Evolutionary conservation across 1,139 yeast genomes (phyloP).

Genomic region (Yamadazyma kanchanaburiensis): DNA sequence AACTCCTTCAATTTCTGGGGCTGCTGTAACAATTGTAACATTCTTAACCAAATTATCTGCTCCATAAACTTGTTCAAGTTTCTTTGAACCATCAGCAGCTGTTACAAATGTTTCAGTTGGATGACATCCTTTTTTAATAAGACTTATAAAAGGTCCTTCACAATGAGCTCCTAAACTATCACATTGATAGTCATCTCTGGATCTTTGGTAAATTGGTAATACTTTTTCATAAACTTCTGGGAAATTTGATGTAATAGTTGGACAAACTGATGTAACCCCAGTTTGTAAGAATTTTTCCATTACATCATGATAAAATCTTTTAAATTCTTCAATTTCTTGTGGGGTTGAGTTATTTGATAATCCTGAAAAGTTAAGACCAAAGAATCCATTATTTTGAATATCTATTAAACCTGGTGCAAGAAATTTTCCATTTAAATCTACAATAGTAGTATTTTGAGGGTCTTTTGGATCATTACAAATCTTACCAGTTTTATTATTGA

Average conservation of each 20-base stretch:
- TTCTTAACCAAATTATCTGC: constrained; percentile 37
- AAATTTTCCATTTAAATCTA: constrained; percentile 48
- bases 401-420: constrained; percentile 62
- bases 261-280: constrained; percentile 61
- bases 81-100: constrained; percentile 37
- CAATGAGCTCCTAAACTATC: constrained; percentile 64
- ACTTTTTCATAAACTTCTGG: constrained; percentile 52
- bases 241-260: constrained; percentile 57
- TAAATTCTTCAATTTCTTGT: constrained; percentile 29
- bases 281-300: constrained; percentile 49
- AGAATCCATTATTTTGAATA: constrained; percentile 61
- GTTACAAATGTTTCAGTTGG: constrained; percentile 54
- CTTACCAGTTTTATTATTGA: constrained; percentile 42
- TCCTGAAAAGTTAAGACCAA: constrained; percentile 55
- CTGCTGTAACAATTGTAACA: constrained; percentile 56
- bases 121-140: constrained; percentile 60
- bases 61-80: constrained; percentile 43
- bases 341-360: constrained; percentile 32
- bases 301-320: constrained; percentile 37
- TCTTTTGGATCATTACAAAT: constrained; percentile 27
- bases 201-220: constrained; percentile 42
- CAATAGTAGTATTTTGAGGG: constrained; percentile 18
- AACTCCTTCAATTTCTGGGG: constrained; percentile 59
- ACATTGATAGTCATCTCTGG: constrained; percentile 33
- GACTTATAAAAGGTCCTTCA: constrained; percentile 61